Evolutionary conservation across 768 basidiomycete genomes (phyloP), one percentile per base, ranked within the genome.

Genomic region (Boletus reticuloceps): DNA sequence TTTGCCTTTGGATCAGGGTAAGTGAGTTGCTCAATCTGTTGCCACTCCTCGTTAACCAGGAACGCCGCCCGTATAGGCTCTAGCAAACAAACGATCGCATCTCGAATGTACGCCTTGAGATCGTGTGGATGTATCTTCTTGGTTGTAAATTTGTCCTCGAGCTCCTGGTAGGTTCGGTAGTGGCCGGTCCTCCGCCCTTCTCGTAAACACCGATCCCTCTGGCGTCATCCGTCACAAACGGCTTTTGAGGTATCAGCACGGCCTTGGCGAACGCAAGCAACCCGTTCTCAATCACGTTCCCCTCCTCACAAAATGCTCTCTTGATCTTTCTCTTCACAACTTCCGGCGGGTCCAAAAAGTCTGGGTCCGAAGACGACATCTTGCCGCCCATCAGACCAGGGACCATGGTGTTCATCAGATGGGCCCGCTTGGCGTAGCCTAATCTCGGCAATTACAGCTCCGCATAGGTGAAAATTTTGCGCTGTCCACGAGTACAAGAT

Each of bases 331-430:
- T 86, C 66, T 88, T 86, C 47, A 98, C 82, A 40, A 77, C 82
- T 29, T n/a, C n/a, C n/a, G n/a, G n/a, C n/a, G n/a, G n/a, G n/a
- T n/a, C n/a, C n/a, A n/a, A n/a, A n/a, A n/a, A n/a, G n/a, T n/a
- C n/a, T n/a, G n/a, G 84, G 69, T 98, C 96, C 1, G 96, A 98
- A 1, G 94, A 88, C 16, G 94, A 97, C 97, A 99, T 98, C 69
- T 99, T 99, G 17, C 92, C 91, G 32, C 95, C 95, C 41, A 86
- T 86, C 34, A 97, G 80, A 43, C 95, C 94, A 31, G 95, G 96
- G 22, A 22, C 22, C 22, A 22, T 22, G 22, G 22, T 22, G 22
- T 22, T 22, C 22, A 22, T 22, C 22, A 22, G 22, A 22, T 22
- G 22, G 22, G 22, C 22, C 20, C 22, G 22, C 22, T 22, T 22